These are phyloP conservation scores for Triangularia verruculosa DNA, from an alignment of 2,329 filamentous ascomycete species.

Conservation along the genomic window DNA sequence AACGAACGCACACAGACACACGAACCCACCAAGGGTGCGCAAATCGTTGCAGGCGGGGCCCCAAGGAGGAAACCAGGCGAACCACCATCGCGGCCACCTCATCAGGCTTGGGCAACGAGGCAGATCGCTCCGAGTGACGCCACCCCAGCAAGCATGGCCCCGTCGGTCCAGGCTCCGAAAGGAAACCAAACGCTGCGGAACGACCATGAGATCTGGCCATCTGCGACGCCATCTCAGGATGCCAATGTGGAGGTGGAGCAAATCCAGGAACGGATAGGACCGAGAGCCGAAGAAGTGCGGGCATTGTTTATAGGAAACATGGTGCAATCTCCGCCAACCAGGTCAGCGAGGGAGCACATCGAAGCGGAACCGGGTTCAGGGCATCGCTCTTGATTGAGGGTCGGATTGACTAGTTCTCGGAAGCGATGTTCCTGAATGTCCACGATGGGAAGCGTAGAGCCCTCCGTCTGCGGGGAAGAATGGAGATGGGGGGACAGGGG, in stretches of 20 bases:
- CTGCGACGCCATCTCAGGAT: not conserved
- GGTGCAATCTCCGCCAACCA: slow-evolving; percentile 26
- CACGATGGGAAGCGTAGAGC: slow-evolving; percentile 30
- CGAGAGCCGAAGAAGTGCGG: slow-evolving; percentile 6
- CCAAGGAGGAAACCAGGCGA: not conserved
- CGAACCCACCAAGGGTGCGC: not conserved
- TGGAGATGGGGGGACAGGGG: slow-evolving; percentile 18
- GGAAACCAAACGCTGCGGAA: not conserved
- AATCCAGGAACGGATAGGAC: slow-evolving; percentile 3
- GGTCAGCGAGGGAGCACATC: slow-evolving; percentile 16
- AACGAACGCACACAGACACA: slow-evolving; percentile 3
- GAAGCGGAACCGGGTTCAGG: slow-evolving; percentile 24
- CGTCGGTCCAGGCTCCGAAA: not conserved
- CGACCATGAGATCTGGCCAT: not conserved
- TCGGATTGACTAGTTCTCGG: slow-evolving; percentile 27
- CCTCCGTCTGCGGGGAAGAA: slow-evolving; percentile 23
- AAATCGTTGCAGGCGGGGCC: no score
- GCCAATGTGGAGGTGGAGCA: not conserved
- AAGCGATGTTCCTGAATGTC: slow-evolving; percentile 33
- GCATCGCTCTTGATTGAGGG: slow-evolving; percentile 21
- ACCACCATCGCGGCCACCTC: not conserved
- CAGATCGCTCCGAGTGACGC: not conserved
- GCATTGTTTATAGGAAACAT: slow-evolving; percentile 19
- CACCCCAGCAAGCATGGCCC: not conserved
- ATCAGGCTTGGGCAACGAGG: not conserved